phyloP scores from a whole-genome alignment of 768 basidiomycete species.

The Pulveroboletus sp. region DNA sequence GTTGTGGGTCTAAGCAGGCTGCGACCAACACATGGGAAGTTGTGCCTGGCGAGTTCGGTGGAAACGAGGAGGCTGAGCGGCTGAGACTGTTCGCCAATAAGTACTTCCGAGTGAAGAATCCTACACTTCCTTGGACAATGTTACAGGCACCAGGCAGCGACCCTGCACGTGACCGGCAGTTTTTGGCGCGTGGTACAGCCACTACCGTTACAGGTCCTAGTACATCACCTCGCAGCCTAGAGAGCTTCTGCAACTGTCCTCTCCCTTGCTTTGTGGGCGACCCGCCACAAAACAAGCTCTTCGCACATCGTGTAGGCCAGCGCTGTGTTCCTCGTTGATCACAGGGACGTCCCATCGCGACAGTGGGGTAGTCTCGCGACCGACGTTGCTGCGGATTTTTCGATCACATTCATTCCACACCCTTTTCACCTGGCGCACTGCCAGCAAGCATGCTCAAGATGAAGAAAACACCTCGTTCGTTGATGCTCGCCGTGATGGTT shows the following conservation, averaged over 20 bases:
- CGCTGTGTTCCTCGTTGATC: constrained; percentile 1
- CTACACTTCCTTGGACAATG: too few species aligned
- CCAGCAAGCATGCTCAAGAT: constrained; percentile 18
- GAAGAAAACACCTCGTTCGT: constrained; percentile 19
- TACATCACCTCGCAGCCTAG: too few species aligned
- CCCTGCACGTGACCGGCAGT: too few species aligned
- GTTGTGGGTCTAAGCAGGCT: not conserved
- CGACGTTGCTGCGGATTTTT: constrained; percentile 22
- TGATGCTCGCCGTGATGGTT: constrained; percentile 28
- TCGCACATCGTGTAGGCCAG: not conserved
- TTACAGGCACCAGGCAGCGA: too few species aligned
- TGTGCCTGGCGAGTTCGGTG: not conserved
- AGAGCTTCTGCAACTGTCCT: too few species aligned
- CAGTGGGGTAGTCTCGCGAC: constrained; percentile 13
- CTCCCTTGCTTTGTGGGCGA: too few species aligned
- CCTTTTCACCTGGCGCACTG: constrained; percentile 1
- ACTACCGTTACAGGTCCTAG: too few species aligned
- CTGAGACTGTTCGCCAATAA: too few species aligned
- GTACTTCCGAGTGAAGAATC: too few species aligned
- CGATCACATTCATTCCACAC: constrained; percentile 22
- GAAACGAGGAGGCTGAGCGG: too few species aligned
- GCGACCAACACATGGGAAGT: constrained; percentile 9
- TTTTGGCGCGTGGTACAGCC: too few species aligned
- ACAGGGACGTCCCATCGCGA: constrained; percentile 7
- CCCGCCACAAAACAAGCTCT: not conserved